phyloP scores from a whole-genome alignment of 2,329 filamentous ascomycete species.

The Neodidymelliopsis sp. region DNA sequence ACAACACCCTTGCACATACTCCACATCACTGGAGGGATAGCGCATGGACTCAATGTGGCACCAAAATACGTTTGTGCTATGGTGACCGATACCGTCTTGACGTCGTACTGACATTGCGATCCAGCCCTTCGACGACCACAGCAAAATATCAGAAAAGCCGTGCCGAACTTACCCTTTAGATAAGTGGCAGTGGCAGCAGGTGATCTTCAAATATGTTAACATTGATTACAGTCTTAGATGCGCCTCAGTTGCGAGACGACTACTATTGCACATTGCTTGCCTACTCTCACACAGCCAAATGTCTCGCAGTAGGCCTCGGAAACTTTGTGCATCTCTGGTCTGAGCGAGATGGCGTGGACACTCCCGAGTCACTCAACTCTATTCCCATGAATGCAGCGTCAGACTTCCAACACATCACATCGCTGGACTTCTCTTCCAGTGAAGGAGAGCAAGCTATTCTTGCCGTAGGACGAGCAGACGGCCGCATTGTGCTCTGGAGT shows the following conservation, averaged over 20 bases:
- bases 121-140: constrained; percentile 38
- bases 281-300: constrained; percentile 77
- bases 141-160: constrained; percentile 44
- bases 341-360: constrained; percentile 72
- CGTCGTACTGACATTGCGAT: constrained; percentile 17
- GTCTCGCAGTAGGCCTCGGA: constrained; percentile 83
- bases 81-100: constrained; percentile 20
- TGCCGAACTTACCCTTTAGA: constrained; percentile 81
- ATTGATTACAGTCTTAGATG: constrained; percentile 76
- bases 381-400: constrained; percentile 52
- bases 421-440: constrained; percentile 86
- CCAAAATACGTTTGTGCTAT: constrained; percentile 42
- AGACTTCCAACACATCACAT: constrained; percentile 68
- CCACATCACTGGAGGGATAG: constrained; percentile 51
- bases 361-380: constrained; percentile 61
- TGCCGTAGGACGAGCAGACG: constrained; percentile 82
- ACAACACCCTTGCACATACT: constrained; percentile 7
- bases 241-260: constrained; percentile 87
- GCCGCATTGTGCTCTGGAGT: constrained; percentile 79
- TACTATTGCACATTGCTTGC: constrained; percentile 94
- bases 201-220: constrained; percentile 39
- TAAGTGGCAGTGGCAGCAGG: constrained; percentile 52
- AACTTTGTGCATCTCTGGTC: constrained; percentile 89
- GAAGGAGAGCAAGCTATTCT: constrained; percentile 80
- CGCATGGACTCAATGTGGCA: constrained; percentile 50